Evolutionary conservation across 345 rosid species (phyloP).

Genomic region (Conringia planisiliqua): DNA sequence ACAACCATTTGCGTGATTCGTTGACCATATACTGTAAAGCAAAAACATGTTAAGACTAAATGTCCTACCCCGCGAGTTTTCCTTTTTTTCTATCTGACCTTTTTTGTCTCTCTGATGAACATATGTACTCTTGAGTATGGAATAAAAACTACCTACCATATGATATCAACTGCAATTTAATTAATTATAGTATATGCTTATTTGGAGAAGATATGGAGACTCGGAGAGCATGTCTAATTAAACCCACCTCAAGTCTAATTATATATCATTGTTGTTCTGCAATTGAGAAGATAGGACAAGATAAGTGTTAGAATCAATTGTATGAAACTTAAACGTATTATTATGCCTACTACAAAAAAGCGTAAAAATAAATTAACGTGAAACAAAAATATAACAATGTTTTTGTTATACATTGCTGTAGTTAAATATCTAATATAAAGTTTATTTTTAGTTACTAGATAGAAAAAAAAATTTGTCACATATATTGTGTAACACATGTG

Average conservation of each 20-base stretch:
- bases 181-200: slow-evolving; percentile 9
- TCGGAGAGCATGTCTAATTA: too few relatives aligned
- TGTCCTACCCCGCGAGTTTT: slow-evolving; percentile 22
- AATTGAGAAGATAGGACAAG: background rate
- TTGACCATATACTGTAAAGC: slow-evolving; percentile 20
- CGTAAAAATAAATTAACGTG: background rate
- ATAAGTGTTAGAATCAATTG: background rate
- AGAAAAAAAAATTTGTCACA: background rate
- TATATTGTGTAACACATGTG: background rate
- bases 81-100: background rate
- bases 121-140: background rate
- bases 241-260: too few relatives aligned
- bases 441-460: background rate
- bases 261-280: background rate
- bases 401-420: background rate
- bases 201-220: background rate
- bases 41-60: slow-evolving; percentile 12
- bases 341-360: background rate
- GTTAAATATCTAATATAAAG: background rate
- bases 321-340: background rate
- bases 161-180: background rate
- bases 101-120: slow-evolving; percentile 9
- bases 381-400: background rate
- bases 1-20: slow-evolving; percentile 19
- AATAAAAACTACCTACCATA: slow-evolving; percentile 12